Base-by-base conservation (phyloP, 164 flowering plant genomes). In the Hamamelis virginiana region DNA sequence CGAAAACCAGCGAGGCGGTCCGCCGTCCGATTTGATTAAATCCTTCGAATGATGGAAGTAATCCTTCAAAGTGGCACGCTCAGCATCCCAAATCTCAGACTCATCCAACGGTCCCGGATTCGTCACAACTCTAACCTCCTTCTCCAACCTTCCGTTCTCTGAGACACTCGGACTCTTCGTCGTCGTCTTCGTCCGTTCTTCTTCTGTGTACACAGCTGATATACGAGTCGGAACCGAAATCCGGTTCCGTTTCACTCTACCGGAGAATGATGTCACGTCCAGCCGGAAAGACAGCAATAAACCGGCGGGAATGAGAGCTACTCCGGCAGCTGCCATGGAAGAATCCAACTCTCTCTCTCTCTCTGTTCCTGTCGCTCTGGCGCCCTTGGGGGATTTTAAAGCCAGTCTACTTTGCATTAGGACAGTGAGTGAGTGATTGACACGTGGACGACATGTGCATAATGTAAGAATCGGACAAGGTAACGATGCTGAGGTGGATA, bases 1-100 rank as follows among this genome's bases (percentile, higher is more conserved):
- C 41, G 90, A 82, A 68, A 88, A 88, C 90, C 92, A 88, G 8
- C 92, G 81, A 14, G 92, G 89, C 63, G 89, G 87, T 41, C 89
- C 91, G 26, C 82, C 86, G 69, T 82, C 86, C 8, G 83, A 70
- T 76, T 59, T 76, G 60, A 83, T 76, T 45, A 84, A 38, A 23
- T 78, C 81, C 68, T 67, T 80, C 11, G 83, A 48, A 43, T 70
- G 66, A 19, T 79, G 84, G 5, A 87, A 70, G 65, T 69, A 87
- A 52, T 85, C 89, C 69, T 69, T 78, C 64, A 81, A 71, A 5
- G 76, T 78, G 70, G 69, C 44, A 33, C 53, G 44, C 62, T 72
- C 72, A 44, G 56, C 38, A 77, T 56, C 69, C 46, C 51, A 41
- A 2, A 33, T 2, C 41, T 46, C 41, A 2, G 41, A 33, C 41